phyloP scores from a whole-genome alignment of 257 asterid genomes.

The Buddleja alternifolia region DNA sequence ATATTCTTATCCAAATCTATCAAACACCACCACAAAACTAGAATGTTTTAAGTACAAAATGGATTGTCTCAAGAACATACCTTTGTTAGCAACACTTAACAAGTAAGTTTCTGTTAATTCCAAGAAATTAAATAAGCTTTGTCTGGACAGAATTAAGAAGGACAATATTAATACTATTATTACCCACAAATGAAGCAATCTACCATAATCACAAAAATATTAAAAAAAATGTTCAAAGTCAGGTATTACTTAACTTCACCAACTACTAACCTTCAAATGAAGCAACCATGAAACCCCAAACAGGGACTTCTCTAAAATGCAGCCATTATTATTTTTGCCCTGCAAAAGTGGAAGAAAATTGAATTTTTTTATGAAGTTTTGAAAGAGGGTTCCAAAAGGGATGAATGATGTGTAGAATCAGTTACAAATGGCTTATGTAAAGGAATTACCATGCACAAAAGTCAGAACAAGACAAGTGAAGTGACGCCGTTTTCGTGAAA shows the following conservation, averaged over 20 bases:
- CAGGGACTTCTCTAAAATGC: constrained; percentile 20
- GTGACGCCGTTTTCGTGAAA: constrained; percentile 33
- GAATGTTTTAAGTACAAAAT: constrained; percentile 15
- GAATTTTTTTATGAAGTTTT: background rate
- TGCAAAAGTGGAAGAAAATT: background rate
- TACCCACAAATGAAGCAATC: constrained; percentile 56
- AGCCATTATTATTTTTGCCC: constrained; percentile 27
- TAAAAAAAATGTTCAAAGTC: constrained; percentile 2
- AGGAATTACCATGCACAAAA: constrained; percentile 28
- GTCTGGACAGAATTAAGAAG: constrained; percentile 6
- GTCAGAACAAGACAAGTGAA: constrained; percentile 30
- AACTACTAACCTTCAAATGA: constrained; percentile 49
- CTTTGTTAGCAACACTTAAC: constrained; percentile 29
- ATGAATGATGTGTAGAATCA: background rate
- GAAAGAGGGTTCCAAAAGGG: constrained; percentile 11
- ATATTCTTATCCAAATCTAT: background rate
- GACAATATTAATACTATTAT: constrained; percentile 12
- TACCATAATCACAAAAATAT: constrained; percentile 30
- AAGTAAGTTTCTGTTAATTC: constrained; percentile 31
- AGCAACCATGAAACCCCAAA: constrained; percentile 49
- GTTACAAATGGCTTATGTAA: constrained; percentile 17
- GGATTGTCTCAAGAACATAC: constrained; percentile 28
- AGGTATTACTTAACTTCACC: constrained; percentile 43
- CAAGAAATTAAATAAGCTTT: background rate
- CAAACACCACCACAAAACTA: constrained; percentile 6